Evolutionary conservation across 306 rosid genomes (phyloP).

Genomic region (Pterocarpus macrocarpus): DNA sequence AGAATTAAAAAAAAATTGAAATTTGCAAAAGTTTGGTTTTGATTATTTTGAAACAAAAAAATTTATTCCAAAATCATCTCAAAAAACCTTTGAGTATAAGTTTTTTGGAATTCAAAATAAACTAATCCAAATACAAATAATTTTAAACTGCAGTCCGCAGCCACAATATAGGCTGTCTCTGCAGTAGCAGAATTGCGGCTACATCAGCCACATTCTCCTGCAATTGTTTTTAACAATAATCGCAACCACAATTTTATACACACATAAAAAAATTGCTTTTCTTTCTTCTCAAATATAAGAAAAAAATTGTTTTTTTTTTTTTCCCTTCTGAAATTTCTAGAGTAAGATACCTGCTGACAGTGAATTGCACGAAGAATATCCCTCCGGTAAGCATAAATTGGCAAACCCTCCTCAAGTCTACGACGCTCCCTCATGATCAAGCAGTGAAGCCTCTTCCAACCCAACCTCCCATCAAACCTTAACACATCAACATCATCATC

Average conservation of each 20-base stretch:
- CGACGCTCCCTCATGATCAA: slow-evolving; percentile 74
- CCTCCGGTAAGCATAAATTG: slow-evolving; percentile 80
- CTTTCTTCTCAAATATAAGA: background rate
- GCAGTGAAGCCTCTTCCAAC: slow-evolving; percentile 65
- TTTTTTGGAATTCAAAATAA: too few species aligned
- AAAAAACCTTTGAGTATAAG: too few species aligned
- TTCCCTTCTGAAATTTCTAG: background rate
- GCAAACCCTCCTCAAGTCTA: slow-evolving; percentile 81
- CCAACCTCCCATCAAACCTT: slow-evolving; percentile 48
- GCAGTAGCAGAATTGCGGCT: too few species aligned
- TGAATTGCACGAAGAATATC: slow-evolving; percentile 68
- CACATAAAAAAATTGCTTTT: too few species aligned
- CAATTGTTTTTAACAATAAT: too few species aligned
- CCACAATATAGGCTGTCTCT: too few species aligned
- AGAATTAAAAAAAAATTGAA: background rate
- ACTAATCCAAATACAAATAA: too few species aligned
- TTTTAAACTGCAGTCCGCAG: too few species aligned
- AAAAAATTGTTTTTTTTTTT: background rate
- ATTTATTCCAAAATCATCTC: too few species aligned
- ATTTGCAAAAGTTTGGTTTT: background rate
- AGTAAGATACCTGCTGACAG: slow-evolving; percentile 67
- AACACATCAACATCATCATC: slow-evolving; percentile 46
- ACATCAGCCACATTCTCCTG: too few species aligned
- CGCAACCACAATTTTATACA: too few species aligned
- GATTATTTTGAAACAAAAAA: background rate